A percentile compares a stretch with the other conserved stretches of the same genome.
Conservation (phyloP, 352 stramenopile genomes). For the Globisporangium rhizosaccharum region DNA sequence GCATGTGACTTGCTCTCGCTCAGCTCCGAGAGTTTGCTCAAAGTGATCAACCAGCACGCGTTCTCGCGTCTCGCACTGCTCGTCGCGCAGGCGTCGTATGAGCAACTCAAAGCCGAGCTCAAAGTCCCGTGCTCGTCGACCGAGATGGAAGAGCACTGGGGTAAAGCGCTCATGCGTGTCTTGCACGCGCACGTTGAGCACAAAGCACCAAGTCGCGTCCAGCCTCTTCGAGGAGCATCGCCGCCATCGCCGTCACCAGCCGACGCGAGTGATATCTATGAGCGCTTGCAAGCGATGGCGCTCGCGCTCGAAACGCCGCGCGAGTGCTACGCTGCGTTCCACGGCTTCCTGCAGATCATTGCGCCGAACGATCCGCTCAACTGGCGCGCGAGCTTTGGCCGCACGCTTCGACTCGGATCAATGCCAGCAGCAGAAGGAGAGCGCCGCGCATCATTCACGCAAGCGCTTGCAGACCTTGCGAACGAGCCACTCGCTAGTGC, state of each 20-base stretch:
- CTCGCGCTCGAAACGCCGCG: not conserved
- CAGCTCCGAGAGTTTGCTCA: conserved; percentile 9
- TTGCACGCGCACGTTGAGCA: not conserved
- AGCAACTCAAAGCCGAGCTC: conserved; percentile 2
- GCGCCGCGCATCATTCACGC: not conserved
- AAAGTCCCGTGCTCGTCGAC: not conserved
- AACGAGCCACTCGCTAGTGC: not conserved
- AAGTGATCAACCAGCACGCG: conserved; percentile 3
- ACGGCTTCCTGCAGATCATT: conserved; percentile 10
- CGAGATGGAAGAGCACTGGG: conserved; percentile 7
- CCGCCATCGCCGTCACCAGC: not conserved
- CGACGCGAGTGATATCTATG: not conserved
- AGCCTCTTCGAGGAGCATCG: too few relatives aligned
- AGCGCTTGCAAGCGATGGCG: conserved; percentile 1
- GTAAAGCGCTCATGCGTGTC: not conserved
- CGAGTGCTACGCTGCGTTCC: conserved; percentile 10
- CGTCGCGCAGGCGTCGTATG: conserved; percentile 6
- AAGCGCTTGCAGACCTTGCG: not conserved
- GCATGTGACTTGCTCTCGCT: conserved; percentile 17
- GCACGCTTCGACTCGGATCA: not conserved
- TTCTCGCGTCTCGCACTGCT: not conserved
- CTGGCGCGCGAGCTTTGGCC: conserved; percentile 10
- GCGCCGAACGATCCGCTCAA: conserved; percentile 8
- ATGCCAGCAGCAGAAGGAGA: not conserved
- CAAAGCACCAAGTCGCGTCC: not conserved